Conservation (phyloP, 2,329 filamentous ascomycete genomes). For the Fusarium sublunatum region DNA sequence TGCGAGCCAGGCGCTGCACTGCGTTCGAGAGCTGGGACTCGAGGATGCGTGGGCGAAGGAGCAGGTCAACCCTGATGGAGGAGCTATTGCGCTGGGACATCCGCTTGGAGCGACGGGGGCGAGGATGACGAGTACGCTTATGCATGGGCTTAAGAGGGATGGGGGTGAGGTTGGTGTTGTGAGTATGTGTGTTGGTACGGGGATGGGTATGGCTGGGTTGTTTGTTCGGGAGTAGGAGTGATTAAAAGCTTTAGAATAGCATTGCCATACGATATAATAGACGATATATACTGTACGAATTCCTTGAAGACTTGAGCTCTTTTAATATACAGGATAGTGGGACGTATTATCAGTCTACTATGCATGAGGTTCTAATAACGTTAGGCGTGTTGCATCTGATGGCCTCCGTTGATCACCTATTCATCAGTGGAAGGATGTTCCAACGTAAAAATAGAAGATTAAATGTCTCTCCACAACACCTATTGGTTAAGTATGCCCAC, state of each 20-base stretch:
- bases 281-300: too few relatives aligned
- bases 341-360: too few relatives aligned
- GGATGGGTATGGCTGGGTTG: conserved; percentile 45
- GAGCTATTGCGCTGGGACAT: conserved; percentile 93
- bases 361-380: too few relatives aligned
- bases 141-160: conserved; percentile 73
- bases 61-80: conserved; percentile 90
- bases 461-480: too few relatives aligned
- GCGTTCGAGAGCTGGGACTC: conserved; percentile 75
- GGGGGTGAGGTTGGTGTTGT: conserved; percentile 84
- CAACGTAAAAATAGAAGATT: too few relatives aligned
- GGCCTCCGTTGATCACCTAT: too few relatives aligned
- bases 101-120: conserved; percentile 90
- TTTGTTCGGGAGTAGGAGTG: conserved; percentile 39
- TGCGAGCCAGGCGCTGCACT: conserved; percentile 75
- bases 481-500: too few relatives aligned
- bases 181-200: conserved; percentile 87
- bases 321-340: too few relatives aligned
- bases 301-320: too few relatives aligned
- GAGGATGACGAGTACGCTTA: conserved; percentile 78
- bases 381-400: too few relatives aligned
- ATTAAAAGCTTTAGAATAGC: neutral
- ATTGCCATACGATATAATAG: too few relatives aligned
- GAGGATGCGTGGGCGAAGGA: conserved; percentile 70
- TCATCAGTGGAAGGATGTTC: too few relatives aligned